Evolutionary conservation across 352 stramenopile genomes (phyloP).

Genomic region (Phytophthora foliorum): DNA sequence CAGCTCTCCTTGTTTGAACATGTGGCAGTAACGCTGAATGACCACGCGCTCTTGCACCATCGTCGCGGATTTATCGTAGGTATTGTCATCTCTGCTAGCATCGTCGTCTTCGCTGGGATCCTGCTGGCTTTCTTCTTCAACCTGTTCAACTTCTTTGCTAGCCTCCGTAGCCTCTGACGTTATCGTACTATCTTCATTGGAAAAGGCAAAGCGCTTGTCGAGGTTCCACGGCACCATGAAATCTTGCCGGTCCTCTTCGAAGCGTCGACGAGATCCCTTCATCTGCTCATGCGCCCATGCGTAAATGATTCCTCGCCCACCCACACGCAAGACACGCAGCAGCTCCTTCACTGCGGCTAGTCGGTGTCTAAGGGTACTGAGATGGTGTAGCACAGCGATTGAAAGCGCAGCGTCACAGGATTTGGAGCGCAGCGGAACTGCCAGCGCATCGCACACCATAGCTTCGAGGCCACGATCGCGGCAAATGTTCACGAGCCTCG

Average conservation of each 20-base stretch:
- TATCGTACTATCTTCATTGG: conserved; percentile 13
- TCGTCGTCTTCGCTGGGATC: conserved; percentile 12
- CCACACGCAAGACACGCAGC: conserved; percentile 77
- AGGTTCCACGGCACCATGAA: conserved; percentile 93
- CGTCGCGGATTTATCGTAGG: background rate
- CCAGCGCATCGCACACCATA: conserved; percentile 79
- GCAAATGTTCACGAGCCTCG: conserved; percentile 75
- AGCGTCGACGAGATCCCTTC: conserved; percentile 77
- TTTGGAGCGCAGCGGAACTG: conserved; percentile 75
- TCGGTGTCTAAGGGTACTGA: conserved; percentile 79
- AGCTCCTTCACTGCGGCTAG: conserved; percentile 82
- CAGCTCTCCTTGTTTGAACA: conserved; percentile 89
- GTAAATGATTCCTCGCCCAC: conserved; percentile 82
- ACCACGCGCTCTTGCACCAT: conserved; percentile 51
- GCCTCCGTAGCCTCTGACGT: conserved; percentile 6
- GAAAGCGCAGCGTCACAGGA: conserved; percentile 85
- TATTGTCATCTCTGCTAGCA: conserved; percentile 19
- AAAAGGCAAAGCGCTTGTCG: conserved; percentile 73
- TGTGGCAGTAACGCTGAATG: conserved; percentile 90
- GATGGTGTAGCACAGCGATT: conserved; percentile 88
- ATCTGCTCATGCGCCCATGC: conserved; percentile 90
- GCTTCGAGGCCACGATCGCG: conserved; percentile 64
- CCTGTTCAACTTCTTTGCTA: conserved; percentile 10
- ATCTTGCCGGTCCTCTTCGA: conserved; percentile 75
- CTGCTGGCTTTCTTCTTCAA: conserved; percentile 15